These are phyloP conservation scores for Kazachstania sp. DNA, from an alignment of 1,139 yeast species.

Conservation along the genomic window DNA sequence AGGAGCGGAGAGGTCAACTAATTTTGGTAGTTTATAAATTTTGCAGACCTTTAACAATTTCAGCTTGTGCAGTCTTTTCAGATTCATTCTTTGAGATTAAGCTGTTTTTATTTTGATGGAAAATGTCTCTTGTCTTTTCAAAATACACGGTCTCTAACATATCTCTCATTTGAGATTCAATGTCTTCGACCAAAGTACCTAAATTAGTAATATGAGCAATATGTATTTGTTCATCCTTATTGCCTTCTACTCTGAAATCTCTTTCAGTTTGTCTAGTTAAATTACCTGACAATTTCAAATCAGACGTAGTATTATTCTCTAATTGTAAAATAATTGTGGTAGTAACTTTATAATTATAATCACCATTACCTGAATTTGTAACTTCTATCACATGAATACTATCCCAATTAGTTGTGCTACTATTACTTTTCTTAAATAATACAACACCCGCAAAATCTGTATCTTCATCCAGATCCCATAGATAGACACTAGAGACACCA, in stretches of 20 bases:
- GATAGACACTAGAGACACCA: conserved; percentile 79
- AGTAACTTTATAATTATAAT: conserved; percentile 65
- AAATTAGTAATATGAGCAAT: conserved; percentile 69
- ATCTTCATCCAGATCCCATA: conserved; percentile 63
- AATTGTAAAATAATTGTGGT: conserved; percentile 81
- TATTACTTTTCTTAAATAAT: conserved; percentile 59
- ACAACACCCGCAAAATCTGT: conserved; percentile 83
- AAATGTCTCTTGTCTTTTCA: conserved; percentile 83
- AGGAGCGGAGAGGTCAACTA: no score
- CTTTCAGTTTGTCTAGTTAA: conserved; percentile 72
- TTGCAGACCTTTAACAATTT: conserved; percentile 28
- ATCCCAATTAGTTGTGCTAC: conserved; percentile 67
- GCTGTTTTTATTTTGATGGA: conserved; percentile 23
- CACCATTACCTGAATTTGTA: conserved; percentile 37
- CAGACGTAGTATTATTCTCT: conserved; percentile 21
- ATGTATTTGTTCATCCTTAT: conserved; percentile 12
- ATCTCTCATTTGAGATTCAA: conserved; percentile 81
- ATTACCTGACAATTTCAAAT: conserved; percentile 65
- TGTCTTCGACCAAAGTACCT: conserved; percentile 79
- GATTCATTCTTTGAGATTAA: conserved; percentile 10
- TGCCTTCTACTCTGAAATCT: conserved; percentile 18
- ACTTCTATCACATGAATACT: conserved; percentile 89
- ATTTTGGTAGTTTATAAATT: conserved; percentile 12
- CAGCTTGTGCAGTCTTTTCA: conserved; percentile 23
- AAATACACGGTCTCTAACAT: conserved; percentile 88